Base-by-base conservation (phyloP, 2,329 filamentous ascomycete genomes). In the Eutypa lata region DNA sequence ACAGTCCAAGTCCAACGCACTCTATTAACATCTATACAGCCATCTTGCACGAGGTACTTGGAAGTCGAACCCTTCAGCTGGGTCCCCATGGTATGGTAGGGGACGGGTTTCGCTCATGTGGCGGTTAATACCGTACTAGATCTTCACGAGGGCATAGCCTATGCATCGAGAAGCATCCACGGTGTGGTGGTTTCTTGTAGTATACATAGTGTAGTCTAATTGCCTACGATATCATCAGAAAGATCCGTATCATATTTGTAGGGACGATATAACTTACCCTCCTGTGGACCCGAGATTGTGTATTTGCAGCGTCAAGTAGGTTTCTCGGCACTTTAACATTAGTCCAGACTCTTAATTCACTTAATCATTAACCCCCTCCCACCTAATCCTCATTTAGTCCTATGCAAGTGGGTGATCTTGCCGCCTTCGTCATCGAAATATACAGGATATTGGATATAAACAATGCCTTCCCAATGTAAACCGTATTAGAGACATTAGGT, bases 331-430 rank as follows among this genome's bases (percentile, higher is more conserved):
- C 33, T 31, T 42, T 16, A 21, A 11, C 16, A 16, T 19, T 47
- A 2, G 10, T 19, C 6, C 31, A 1, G 21, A n/a, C n/a, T n/a
- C n/a, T n/a, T n/a, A 79, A 90, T 14, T 35, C 31, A 35, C 31
- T 14, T 14, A 35, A 14, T 35, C 14, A 35, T 35, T 35, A 14
- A 35, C 31, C 31, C 14, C 31, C 31, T 14, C n/a, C n/a, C n/a
- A n/a, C n/a, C n/a, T n/a, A n/a, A n/a, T n/a, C n/a, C n/a, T n/a
- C n/a, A n/a, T n/a, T n/a, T n/a, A n/a, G n/a, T n/a, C n/a, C n/a
- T n/a, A n/a, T n/a, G n/a, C n/a, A 90, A 88, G 68, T 89, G 96
- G 44, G 86, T 91, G 54, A 96, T 82, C 75, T 91, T 93, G 77
- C 94, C 76, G 50, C 92, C 87, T 24, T 78, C 80, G 71, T 96